These are phyloP conservation scores for Tympanopsis confertula DNA, from an alignment of 2,329 filamentous ascomycete genomes.

Conservation along the genomic window DNA sequence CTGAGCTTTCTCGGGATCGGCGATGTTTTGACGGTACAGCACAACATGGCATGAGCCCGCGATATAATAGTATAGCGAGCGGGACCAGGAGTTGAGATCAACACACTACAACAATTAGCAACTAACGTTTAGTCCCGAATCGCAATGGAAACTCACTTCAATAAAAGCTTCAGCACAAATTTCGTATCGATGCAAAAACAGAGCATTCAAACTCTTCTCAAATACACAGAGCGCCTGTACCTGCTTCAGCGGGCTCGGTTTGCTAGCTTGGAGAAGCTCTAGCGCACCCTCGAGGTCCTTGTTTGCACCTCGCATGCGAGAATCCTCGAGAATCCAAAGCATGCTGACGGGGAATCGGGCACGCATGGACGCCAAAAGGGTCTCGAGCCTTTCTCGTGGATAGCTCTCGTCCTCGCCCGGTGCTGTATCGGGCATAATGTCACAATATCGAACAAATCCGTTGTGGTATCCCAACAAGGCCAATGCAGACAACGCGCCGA, in stretches of 20 bases:
- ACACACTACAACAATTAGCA: slow-evolving; percentile 36
- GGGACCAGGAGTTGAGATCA: slow-evolving; percentile 82
- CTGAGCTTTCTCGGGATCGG: slow-evolving; percentile 29
- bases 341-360: slow-evolving; percentile 67
- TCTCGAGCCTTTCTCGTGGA: slow-evolving; percentile 55
- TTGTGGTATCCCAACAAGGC: slow-evolving; percentile 81
- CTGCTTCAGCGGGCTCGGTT: slow-evolving; percentile 70
- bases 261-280: slow-evolving; percentile 44
- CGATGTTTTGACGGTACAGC: slow-evolving; percentile 56
- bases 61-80: slow-evolving; percentile 80
- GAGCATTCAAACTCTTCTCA: slow-evolving; percentile 65
- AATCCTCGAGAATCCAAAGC: slow-evolving; percentile 82
- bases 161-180: slow-evolving; percentile 66
- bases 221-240: slow-evolving; percentile 77
- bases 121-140: background rate
- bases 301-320: slow-evolving; percentile 60
- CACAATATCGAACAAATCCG: slow-evolving; percentile 71
- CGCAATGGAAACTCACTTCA: background rate
- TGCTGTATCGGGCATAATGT: slow-evolving; percentile 60
- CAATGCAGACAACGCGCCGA: slow-evolving; percentile 80
- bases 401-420: slow-evolving; percentile 43
- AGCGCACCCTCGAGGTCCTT: slow-evolving; percentile 58
- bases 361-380: slow-evolving; percentile 64
- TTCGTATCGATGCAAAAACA: slow-evolving; percentile 70
- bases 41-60: slow-evolving; percentile 70